phyloP scores from a whole-genome alignment of 1,284 basidiomycete species.

The Agaricales sp. region DNA sequence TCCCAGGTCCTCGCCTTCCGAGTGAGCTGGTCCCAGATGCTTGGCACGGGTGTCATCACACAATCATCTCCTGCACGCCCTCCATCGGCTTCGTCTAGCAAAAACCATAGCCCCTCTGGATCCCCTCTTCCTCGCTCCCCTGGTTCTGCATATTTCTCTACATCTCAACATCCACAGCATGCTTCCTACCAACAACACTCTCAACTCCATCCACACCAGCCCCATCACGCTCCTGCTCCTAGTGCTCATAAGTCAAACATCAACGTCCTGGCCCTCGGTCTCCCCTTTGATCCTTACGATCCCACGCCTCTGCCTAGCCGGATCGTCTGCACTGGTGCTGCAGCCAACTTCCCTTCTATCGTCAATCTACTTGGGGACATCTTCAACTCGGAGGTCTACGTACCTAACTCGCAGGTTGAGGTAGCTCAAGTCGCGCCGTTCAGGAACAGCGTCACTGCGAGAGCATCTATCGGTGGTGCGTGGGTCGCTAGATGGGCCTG shows the following conservation, averaged over 20 bases:
- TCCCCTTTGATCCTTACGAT: slow-evolving; percentile 70
- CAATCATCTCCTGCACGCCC: slow-evolving; percentile 26
- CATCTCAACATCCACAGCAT: slow-evolving; percentile 4
- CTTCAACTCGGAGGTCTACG: slow-evolving; percentile 67
- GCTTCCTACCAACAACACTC: slow-evolving; percentile 17
- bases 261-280: slow-evolving; percentile 22
- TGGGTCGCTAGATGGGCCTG: slow-evolving; percentile 76
- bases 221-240: slow-evolving; percentile 16
- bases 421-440: slow-evolving; percentile 65
- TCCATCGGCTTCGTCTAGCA: slow-evolving; percentile 19
- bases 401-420: slow-evolving; percentile 63
- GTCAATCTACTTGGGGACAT: slow-evolving; percentile 69
- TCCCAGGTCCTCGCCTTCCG: slow-evolving; percentile 70
- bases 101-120: slow-evolving; percentile 19
- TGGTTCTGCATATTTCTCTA: not conserved
- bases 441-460: slow-evolving; percentile 59
- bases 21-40: slow-evolving; percentile 65
- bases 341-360: slow-evolving; percentile 75
- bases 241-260: not conserved
- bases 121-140: slow-evolving; percentile 18
- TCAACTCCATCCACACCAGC: slow-evolving; percentile 27
- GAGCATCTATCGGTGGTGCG: slow-evolving; percentile 60
- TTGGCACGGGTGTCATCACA: slow-evolving; percentile 47
- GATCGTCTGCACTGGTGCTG: slow-evolving; percentile 60
- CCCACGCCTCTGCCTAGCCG: slow-evolving; percentile 48